A percentile compares a stretch with the other conserved stretches of the same genome.
phyloP scores from a whole-genome alignment of 2,329 filamentous ascomycete genomes.

The Epichloe gansuensis region DNA sequence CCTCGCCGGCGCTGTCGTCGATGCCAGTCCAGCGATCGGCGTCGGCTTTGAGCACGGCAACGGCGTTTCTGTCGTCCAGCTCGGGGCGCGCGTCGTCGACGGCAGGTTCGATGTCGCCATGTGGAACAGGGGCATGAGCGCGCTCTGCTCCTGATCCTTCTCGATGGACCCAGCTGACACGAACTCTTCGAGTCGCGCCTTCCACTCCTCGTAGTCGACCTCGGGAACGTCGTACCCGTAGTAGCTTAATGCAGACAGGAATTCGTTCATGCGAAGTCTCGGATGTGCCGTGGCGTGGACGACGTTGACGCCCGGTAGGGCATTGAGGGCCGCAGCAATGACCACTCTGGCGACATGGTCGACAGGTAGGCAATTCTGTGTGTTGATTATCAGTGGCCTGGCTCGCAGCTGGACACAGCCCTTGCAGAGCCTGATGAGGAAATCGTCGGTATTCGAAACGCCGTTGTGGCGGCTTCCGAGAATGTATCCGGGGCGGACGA shows the following conservation, averaged over 20 bases:
- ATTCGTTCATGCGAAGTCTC: conserved; percentile 32
- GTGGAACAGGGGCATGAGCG: conserved; percentile 53
- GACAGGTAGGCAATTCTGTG: conserved; percentile 82
- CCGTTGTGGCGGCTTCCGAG: conserved; percentile 61
- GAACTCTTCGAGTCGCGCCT: conserved; percentile 17
- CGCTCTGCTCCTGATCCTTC: conserved; percentile 18
- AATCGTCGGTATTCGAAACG: conserved; percentile 74
- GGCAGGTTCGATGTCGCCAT: conserved; percentile 58
- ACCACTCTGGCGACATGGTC: conserved; percentile 73
- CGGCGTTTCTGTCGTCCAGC: conserved; percentile 49
- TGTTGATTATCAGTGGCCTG: conserved; percentile 70
- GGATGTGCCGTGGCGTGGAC: conserved; percentile 68
- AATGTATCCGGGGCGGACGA: conserved; percentile 79
- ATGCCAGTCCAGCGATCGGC: conserved; percentile 42
- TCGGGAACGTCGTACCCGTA: conserved; percentile 67
- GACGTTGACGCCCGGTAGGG: conserved; percentile 43
- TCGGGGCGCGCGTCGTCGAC: conserved; percentile 54
- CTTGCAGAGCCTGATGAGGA: conserved; percentile 76
- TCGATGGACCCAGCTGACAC: conserved; percentile 14
- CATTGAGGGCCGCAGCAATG: conserved; percentile 57
- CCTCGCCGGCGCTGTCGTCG: conserved; percentile 38
- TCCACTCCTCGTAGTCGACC: conserved; percentile 47
- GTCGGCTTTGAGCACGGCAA: conserved; percentile 51
- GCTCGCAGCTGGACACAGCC: conserved; percentile 69
- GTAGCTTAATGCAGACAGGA: conserved; percentile 52